Base-by-base conservation (phyloP, 2,329 filamentous ascomycete genomes). In the Stagonosporopsis cucurbitacearum region DNA sequence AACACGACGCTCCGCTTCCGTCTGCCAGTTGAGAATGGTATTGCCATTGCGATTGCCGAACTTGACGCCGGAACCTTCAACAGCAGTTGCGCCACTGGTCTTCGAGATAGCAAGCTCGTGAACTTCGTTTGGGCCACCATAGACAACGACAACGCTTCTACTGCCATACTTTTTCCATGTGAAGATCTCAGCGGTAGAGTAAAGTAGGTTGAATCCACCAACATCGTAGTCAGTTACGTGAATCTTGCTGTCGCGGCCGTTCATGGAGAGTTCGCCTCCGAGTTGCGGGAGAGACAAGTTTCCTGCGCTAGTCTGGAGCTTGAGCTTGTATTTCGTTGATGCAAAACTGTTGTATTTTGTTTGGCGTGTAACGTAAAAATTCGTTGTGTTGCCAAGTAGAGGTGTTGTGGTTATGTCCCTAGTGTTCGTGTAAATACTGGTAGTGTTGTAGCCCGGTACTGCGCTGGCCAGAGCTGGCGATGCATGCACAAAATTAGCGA, bases 401-500 rank as follows among this genome's bases (percentile, higher is more conserved):
- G 86, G 85, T 2, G 88, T 90, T 1, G 85, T 78, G 22, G 84
- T 80, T 9, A 88, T 77, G 28, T 80, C 76, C 0, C 69, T 54
- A 35, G 80, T 63, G 22, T 65, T 54, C n/a, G 64, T 53, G 41
- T 65, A 67, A 3, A 63, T 12, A 4, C 60, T 65, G 5, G 62
- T 61, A 2, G 52, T 60, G 44, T 64, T 66, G 30, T 54, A 63
- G 22, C 66, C 65, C 2, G 65, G 61, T n/a, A 61, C 62, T 15
- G 68, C 82, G 1, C 82, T 82, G 9, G 91, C 75, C 62, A 90
- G 91, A 0, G 83, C 84, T 0, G 88, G 86, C 0, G 88, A 89
- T 0, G 85, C 87, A 63, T 86, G 86, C 30, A 90, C 70, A 72
- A 93, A 92, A 61, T 91, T 88, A 20, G 84, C 88, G 57, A 90